Evolutionary conservation across 345 rosid genomes (phyloP), one percentile per base, ranked within the genome.

Genomic region (Eucalyptus virginea): DNA sequence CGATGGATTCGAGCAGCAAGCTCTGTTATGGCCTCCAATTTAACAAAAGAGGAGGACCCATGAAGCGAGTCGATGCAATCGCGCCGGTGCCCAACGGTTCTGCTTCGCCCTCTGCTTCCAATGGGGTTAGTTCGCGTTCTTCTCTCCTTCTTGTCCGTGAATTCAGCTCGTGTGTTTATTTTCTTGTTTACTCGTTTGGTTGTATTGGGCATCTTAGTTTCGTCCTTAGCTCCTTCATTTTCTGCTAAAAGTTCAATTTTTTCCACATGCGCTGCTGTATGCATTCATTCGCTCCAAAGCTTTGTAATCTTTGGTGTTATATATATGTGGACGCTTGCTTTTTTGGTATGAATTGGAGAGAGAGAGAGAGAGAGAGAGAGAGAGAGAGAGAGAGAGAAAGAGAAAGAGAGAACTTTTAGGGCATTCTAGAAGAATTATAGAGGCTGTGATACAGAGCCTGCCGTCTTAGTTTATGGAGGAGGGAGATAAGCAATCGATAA

Each of bases 101-200:
- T 89, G 93, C 91, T 91, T 90, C 92, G 48, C 26, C 54, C 21
- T 87, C 94, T 90, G 90, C 94, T 89, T 93, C 94, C 87, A 89
- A 87, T 86, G 94, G 91, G 96, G 96, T 94, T 88, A 88, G 90
- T 44, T 88, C 54, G 45, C 16, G 86, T 87, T 88, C 60, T 40
- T 69, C 42, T 30, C 11, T 72, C 18, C 32, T 89, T 88, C 21
- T 80, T 15, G 30, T 28, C 67, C 15, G 26, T 87, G 65, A 65
- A 28, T 37, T 56, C 47, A 4, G 30, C 86, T 56, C 14, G 37
- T 50, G 32, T 3, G 40, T 49, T 87, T 18, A 21, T 6, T 19
- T 21, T 32, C 54, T 80, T 51, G n/a, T 56, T 51, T 7, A 54
- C 86, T 69, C 17, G 54, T 18, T 44, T 23, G 40, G 85, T 32